These are phyloP conservation scores for Ochromonadaceae sp. DNA, from an alignment of 352 stramenopile species.

Conservation along the genomic window DNA sequence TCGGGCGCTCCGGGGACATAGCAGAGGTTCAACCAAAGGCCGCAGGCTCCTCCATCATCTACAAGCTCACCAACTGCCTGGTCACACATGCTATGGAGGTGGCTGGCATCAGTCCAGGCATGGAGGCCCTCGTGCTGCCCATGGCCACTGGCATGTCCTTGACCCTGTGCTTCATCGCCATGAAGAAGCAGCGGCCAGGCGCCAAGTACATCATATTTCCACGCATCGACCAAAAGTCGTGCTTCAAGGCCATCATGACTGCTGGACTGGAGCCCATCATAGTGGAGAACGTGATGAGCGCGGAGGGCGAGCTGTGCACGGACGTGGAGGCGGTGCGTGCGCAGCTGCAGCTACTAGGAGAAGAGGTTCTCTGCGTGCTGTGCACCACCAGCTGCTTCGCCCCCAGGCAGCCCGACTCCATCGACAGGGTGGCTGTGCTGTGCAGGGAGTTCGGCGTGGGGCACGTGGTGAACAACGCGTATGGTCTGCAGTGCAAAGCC, in stretches of 20 bases:
- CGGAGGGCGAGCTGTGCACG: slow-evolving; percentile 49
- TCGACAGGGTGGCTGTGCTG: slow-evolving; percentile 74
- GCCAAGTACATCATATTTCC: slow-evolving; percentile 68
- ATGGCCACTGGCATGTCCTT: slow-evolving; percentile 94
- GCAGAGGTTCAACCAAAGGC: slow-evolving; percentile 95
- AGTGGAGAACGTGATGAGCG: slow-evolving; percentile 26
- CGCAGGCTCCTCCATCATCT: slow-evolving; percentile 82
- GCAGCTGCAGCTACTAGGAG: neutral
- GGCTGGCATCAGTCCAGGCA: slow-evolving; percentile 53
- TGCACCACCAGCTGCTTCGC: slow-evolving; percentile 97
- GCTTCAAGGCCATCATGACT: slow-evolving; percentile 89
- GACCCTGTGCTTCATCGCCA: slow-evolving; percentile 60
- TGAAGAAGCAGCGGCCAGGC: slow-evolving; percentile 37
- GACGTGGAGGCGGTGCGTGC: slow-evolving; percentile 59
- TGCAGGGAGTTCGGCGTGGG: slow-evolving; percentile 52
- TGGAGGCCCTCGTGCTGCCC: slow-evolving; percentile 71
- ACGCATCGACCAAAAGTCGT: slow-evolving; percentile 98
- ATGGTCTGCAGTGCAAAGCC: slow-evolving; percentile 84
- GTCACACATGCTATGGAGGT: slow-evolving; percentile 68
- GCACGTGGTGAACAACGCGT: slow-evolving; percentile 98
- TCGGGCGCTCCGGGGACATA: slow-evolving; percentile 92
- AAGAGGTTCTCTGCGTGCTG: slow-evolving; percentile 72
- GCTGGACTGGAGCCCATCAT: slow-evolving; percentile 54
- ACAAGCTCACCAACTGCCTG: slow-evolving; percentile 76
- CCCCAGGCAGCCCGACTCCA: slow-evolving; percentile 78